Conservation (phyloP, 495 filamentous ascomycete species). For the Talaromyces adpressus region DNA sequence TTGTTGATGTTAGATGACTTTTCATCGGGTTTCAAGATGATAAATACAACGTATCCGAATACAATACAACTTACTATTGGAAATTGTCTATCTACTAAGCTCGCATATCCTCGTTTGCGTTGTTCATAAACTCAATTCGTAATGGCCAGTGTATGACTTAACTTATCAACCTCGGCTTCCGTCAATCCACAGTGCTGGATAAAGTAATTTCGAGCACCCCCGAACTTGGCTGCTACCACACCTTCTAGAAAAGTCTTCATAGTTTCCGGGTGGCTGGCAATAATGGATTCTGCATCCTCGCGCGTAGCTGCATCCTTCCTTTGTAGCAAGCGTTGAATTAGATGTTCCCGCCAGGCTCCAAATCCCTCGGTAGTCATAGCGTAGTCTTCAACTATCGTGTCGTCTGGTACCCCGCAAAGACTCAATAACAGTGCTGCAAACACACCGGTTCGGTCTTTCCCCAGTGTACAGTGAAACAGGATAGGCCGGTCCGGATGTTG, state of each 20-base stretch:
- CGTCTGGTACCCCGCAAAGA: constrained; percentile 48
- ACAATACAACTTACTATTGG: not conserved
- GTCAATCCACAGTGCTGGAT: not conserved
- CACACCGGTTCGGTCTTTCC: constrained; percentile 60
- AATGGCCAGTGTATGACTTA: not conserved
- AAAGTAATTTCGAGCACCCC: not conserved
- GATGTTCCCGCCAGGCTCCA: not conserved
- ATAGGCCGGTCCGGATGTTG: constrained; percentile 16
- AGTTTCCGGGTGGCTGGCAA: not conserved
- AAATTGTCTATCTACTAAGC: not conserved
- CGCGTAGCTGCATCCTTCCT: not conserved
- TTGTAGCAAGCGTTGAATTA: not conserved
- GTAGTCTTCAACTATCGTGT: constrained; percentile 56
- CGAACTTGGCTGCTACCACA: not conserved
- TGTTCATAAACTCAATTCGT: not conserved
- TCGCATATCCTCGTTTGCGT: not conserved
- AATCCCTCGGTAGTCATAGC: constrained; percentile 33
- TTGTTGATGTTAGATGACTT: not conserved
- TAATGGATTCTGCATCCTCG: not conserved
- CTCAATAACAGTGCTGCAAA: constrained; percentile 51
- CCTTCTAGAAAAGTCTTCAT: not conserved
- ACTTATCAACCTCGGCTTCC: not conserved
- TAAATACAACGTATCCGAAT: not conserved
- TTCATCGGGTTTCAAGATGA: not conserved
- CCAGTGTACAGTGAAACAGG: constrained; percentile 50